Base-by-base conservation (phyloP, 2,329 filamentous ascomycete species). In the Pyrenophora graminea region DNA sequence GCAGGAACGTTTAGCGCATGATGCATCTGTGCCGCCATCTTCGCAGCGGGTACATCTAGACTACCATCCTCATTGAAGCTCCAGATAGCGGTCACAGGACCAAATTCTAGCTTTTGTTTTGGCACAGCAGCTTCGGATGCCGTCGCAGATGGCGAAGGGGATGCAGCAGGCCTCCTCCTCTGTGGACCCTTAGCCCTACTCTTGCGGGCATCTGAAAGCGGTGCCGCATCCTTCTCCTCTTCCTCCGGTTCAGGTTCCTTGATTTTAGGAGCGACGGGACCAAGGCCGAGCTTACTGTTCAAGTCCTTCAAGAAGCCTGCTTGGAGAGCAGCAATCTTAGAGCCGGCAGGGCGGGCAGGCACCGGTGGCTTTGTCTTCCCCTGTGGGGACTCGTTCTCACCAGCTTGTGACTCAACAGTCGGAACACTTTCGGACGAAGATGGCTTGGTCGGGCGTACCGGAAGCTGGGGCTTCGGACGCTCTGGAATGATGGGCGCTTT, bases 301-400 rank as follows among this genome's bases (percentile, higher is more conserved):
- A 99, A 78, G 67, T 97, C 93, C 38, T 86, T 91, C 82, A 99
- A 85, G 73, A 99, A 97, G 3, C 90, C 91, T 32, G 90, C 90
- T 74, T 96, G 91, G 27, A 99, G 78, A 19, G 90, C 89, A 13
- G 92, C 91, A 70, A 99, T 95, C 78, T 97, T 97, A 64, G 85
- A 84, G 8, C 90, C 90, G 37, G 82, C 81, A 2, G 91, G 90
- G 39, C 91, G 85, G 12, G 86, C 83, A 9, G 94, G 92, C 2
- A 97, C 83, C 0, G 85, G 83, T 4, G 94, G 92, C 70, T 97
- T 97, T n/a, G 84, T 74, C 70, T 91, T 95, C 10, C 80, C 71
- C 13, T 77, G 66, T 3, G 75, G 64, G 10, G 77, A 71, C 6
- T 77, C 71, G 27, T 58, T 63, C 21, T 67, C 64, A 12, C 59